Conservation (phyloP, 1,284 basidiomycete species). For the Limonomyces culmigenus region DNA sequence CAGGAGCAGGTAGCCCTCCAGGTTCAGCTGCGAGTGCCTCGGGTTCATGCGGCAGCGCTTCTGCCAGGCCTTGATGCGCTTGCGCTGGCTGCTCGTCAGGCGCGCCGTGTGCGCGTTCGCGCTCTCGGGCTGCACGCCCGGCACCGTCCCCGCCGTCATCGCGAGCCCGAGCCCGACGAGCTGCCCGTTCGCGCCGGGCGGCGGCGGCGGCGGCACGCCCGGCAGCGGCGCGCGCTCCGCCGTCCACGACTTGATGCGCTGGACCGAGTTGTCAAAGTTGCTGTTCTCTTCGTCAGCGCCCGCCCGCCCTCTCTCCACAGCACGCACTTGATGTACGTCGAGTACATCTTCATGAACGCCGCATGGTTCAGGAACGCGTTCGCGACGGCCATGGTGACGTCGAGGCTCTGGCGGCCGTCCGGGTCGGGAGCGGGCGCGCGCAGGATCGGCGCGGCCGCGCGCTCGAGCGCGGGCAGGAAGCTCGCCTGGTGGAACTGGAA, state of each 20-base stretch:
- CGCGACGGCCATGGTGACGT: constrained; percentile 71
- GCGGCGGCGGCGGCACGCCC: constrained; percentile 29
- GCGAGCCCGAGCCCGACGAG: constrained; percentile 43
- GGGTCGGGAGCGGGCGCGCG: constrained; percentile 41
- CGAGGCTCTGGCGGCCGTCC: constrained; percentile 58
- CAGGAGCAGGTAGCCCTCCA: constrained; percentile 88
- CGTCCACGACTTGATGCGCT: constrained; percentile 75
- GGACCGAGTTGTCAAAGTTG: constrained; percentile 84
- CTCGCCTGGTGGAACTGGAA: constrained; percentile 86
- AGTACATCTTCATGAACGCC: constrained; percentile 96
- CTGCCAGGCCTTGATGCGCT: constrained; percentile 73
- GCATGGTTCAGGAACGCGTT: constrained; percentile 85
- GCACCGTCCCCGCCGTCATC: constrained; percentile 36
- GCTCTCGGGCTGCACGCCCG: constrained; percentile 24
- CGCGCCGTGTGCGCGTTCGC: constrained; percentile 9
- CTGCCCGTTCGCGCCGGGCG: constrained; percentile 35
- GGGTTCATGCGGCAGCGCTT: constrained; percentile 78
- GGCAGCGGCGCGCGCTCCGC: constrained; percentile 28
- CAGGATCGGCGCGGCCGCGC: constrained; percentile 52
- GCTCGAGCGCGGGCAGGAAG: constrained; percentile 80
- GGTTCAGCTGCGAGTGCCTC: constrained; percentile 87
- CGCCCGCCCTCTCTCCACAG: too few relatives aligned
- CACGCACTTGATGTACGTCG: constrained; percentile 95
- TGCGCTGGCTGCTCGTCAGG: constrained; percentile 61
- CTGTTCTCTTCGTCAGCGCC: constrained; percentile 21